Base-by-base conservation (phyloP, 2,329 filamentous ascomycete genomes). In the Diplodia scrobiculata region DNA sequence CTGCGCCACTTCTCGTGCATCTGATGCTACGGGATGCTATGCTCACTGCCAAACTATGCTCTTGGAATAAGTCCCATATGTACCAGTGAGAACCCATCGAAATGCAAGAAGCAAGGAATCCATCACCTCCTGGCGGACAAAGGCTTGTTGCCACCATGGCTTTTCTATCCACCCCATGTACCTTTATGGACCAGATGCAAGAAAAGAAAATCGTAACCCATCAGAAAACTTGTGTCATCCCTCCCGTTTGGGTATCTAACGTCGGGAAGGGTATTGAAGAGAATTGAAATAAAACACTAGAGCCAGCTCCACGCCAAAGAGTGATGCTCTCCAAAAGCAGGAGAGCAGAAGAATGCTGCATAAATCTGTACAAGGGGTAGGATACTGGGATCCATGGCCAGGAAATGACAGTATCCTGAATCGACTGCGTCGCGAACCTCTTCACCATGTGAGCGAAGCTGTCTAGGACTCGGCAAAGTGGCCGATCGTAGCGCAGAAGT, bases 401-500 rank as follows among this genome's bases (percentile, higher is more conserved):
- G 55, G 54, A 60, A 60, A 41, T 48, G 55, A 60, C 55, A 48
- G 55, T 59, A 59, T 45, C 54, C 36, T 55, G n/a, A 55, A 38
- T 21, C 19, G n/a, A 36, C 34, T 36, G 34, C 34, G 27, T 21
- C 4, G 52, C 27, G 14, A 54, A 19, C 29, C 21, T 25, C 36
- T 41, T 25, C 54, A 45, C 21, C 13, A 58, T 17, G 36, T 32
- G 55, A 47, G 21, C 25, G 10, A 21, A 60, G 17, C 17, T 14
- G 17, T 48, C 36, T 64, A 64, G 19, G 62, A 53, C 48, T 52
- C 62, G 19, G 62, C 36, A 67, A 69, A 73, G 48, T 68, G 58
- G 14, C 78, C 80, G 19, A 84, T 69, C 2, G 81, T 83, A 52
- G 79, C 80, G 69, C 81, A 81, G 72, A 82, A 84, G 71, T 81